A percentile compares a stretch with the other conserved stretches of the same genome.
These are phyloP conservation scores for Begonia loranthoides DNA, from an alignment of 306 rosid genomes.

Conservation along the genomic window DNA sequence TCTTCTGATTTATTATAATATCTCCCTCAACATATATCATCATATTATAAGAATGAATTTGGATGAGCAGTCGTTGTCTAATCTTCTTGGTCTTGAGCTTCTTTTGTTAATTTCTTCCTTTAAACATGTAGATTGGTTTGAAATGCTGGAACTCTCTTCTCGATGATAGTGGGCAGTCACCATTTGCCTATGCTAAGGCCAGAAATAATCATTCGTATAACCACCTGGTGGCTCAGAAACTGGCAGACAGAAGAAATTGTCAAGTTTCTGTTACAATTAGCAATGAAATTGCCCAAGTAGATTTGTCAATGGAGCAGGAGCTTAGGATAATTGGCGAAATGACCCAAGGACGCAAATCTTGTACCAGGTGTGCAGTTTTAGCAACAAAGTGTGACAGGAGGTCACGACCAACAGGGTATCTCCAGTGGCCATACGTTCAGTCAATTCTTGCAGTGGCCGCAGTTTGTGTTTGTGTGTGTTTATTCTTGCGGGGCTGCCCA, in stretches of 20 bases:
- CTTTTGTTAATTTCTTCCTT: conserved; percentile 3
- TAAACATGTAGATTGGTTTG: conserved; percentile 47
- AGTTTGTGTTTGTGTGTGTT: conserved; percentile 85
- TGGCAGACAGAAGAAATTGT: conserved; percentile 37
- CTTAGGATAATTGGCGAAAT: conserved; percentile 11
- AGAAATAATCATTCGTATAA: conserved; percentile 58
- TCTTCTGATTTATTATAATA: no score
- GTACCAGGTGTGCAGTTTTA: conserved; percentile 49
- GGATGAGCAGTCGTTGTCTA: no score
- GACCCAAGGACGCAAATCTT: conserved; percentile 32
- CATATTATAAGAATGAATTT: no score
- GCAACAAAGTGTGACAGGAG: conserved; percentile 29
- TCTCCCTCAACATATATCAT: no score
- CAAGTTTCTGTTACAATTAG: conserved; percentile 51
- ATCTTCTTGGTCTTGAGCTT: background rate
- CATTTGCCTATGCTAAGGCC: conserved; percentile 58
- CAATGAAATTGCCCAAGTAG: conserved; percentile 25
- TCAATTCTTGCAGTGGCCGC: conserved; percentile 84
- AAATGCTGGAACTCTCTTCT: conserved; percentile 62
- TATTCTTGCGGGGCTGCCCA: conserved; percentile 67
- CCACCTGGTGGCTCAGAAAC: conserved; percentile 52
- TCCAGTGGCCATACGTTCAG: conserved; percentile 62
- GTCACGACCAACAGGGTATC: conserved; percentile 51
- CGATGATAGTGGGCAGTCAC: conserved; percentile 66
- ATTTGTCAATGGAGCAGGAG: conserved; percentile 21